These are phyloP conservation scores for Capsicum rhomboideum DNA, from an alignment of 257 asterid genomes.

Conservation along the genomic window DNA sequence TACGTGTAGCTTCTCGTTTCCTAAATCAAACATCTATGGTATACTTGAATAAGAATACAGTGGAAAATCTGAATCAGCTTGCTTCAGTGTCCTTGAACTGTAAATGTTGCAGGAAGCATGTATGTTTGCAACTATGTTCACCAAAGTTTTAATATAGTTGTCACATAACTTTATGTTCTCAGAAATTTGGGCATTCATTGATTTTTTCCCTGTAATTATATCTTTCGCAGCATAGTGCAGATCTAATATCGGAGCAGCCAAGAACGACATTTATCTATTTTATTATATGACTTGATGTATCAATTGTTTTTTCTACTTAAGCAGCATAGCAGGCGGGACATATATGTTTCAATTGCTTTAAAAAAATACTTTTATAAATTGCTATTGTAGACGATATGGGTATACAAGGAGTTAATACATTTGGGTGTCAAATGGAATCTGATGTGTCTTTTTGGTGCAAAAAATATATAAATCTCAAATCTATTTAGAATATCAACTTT, in stretches of 20 bases:
- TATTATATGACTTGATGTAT: not conserved
- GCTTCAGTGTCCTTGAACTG: not conserved
- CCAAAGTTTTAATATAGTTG: not conserved
- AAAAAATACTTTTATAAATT: not conserved
- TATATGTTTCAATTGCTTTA: not conserved
- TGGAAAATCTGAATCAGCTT: not conserved
- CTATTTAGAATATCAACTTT: too few species aligned
- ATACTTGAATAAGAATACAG: not conserved
- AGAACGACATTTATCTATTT: not conserved
- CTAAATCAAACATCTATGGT: not conserved
- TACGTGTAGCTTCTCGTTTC: not conserved
- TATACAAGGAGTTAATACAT: too few species aligned
- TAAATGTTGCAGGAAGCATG: not conserved
- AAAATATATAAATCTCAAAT: too few species aligned
- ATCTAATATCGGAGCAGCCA: not conserved
- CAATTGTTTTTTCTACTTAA: not conserved
- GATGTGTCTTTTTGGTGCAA: too few species aligned
- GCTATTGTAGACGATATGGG: too few species aligned
- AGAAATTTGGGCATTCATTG: not conserved
- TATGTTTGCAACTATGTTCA: not conserved
- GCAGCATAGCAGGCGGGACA: not conserved
- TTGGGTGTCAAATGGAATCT: too few species aligned
- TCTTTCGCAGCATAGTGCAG: not conserved
- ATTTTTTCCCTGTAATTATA: not conserved
- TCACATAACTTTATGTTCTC: not conserved